phyloP scores from a whole-genome alignment of 495 filamentous ascomycete genomes.

The Aspergillus sclerotioniger region DNA sequence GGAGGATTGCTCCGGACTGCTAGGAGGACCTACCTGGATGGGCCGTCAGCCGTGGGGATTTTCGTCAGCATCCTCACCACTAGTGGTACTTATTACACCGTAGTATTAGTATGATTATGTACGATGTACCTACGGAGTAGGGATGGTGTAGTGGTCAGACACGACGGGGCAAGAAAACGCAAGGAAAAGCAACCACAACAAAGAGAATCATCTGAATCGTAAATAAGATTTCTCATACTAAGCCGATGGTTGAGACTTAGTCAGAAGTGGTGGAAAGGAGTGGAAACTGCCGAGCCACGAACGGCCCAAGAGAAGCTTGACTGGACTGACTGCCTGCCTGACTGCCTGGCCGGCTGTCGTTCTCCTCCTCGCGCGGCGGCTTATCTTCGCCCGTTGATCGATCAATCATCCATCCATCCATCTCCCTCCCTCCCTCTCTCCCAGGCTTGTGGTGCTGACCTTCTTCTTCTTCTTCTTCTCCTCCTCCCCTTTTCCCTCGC shows the following conservation, averaged over 20 bases:
- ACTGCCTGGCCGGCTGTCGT: too few species aligned
- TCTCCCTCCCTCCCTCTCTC: not conserved
- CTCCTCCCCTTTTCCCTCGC: not conserved
- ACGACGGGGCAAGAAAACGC: not conserved
- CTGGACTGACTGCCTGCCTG: too few species aligned
- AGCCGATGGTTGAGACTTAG: not conserved
- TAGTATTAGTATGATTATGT: too few species aligned
- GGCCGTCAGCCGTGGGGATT: too few species aligned
- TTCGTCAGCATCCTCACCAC: too few species aligned
- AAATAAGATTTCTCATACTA: too few species aligned
- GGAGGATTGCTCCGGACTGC: too few species aligned
- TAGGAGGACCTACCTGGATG: too few species aligned
- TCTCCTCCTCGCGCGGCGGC: slow-evolving; percentile 24
- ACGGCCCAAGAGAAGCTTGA: slow-evolving; percentile 42
- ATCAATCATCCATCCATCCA: not conserved
- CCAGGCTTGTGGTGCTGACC: not conserved
- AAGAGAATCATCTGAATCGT: too few species aligned
- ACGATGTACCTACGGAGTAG: not conserved
- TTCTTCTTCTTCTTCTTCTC: slow-evolving; percentile 5
- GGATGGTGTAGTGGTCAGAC: too few species aligned
- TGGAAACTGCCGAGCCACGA: slow-evolving; percentile 24
- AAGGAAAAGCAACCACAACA: too few species aligned
- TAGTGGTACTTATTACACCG: not conserved
- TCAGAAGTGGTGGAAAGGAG: slow-evolving; percentile 7
- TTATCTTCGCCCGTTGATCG: slow-evolving; percentile 29